These are phyloP conservation scores for Strigomonas galati DNA, from an alignment of 208 protist genomes.

Conservation along the genomic window DNA sequence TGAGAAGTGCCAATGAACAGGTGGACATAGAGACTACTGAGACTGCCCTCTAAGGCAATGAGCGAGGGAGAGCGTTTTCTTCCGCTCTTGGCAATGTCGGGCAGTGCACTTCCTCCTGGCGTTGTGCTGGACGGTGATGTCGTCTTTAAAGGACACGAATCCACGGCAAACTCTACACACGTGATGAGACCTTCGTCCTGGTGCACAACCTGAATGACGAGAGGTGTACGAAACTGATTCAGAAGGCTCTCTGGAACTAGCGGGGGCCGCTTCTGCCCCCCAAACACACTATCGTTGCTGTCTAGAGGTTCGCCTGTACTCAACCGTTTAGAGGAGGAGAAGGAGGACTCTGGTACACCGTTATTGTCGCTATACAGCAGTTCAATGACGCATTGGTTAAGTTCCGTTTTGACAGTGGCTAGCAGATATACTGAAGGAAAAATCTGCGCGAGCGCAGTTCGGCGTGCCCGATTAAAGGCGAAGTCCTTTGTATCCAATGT, in stretches of 20 bases:
- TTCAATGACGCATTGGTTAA: conserved; percentile 61
- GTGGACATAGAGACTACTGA: conserved; percentile 49
- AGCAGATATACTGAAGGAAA: conserved; percentile 49
- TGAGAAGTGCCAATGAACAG: conserved; percentile 84
- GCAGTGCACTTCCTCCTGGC: not conserved
- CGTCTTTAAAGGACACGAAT: conserved; percentile 7
- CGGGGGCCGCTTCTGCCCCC: too few relatives aligned
- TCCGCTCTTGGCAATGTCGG: too few relatives aligned
- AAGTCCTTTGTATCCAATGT: not conserved
- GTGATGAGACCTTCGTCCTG: conserved; percentile 74
- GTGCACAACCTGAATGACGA: conserved; percentile 45
- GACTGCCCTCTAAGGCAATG: too few relatives aligned
- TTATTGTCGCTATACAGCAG: conserved; percentile 16
- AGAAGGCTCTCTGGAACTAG: conserved; percentile 13
- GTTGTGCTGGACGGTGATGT: not conserved
- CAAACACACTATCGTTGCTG: too few relatives aligned
- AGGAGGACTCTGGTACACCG: too few relatives aligned
- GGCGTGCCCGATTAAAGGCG: not conserved
- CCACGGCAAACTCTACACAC: conserved; percentile 47
- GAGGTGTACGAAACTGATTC: conserved; percentile 40
- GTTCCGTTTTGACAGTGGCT: conserved; percentile 37
- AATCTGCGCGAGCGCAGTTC: conserved; percentile 36
- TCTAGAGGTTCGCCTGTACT: too few relatives aligned
- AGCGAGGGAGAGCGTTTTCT: too few relatives aligned
- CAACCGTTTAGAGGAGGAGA: too few relatives aligned